Evolutionary conservation across 108 stramenopile species (phyloP), one percentile per base, ranked within the genome.

Genomic region (Conticribra guillardii): DNA sequence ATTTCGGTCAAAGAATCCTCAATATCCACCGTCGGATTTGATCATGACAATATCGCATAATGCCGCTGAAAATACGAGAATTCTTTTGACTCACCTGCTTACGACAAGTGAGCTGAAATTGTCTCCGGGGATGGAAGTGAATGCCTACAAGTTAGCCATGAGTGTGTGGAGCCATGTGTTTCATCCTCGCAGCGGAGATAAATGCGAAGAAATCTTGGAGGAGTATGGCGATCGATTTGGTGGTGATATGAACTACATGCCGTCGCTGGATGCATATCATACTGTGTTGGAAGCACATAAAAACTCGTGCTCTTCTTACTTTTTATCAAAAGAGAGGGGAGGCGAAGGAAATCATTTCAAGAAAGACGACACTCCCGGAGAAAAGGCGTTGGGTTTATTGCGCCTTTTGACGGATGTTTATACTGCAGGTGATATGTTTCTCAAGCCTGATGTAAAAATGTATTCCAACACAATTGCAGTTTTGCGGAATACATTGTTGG

Each of bases 191-290:
- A 24, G 48, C 31, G 80, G 80, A 23, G 74, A 81, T 49, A 5
- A 54, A 41, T 61, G 67, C 47, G 80, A 70, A 26, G 61, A 58
- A 14, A 51, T 75, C 15, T 64, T 81, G 19, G 74, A 76, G 24
- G 9, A 11, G n/a, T 81, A 75, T 31, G 80, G 80, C 28, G 61
- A 76, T 37, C 48, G 34, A 29, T 81, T 63, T 58, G 80, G 80
- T 3, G 74, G 80, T 7, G 80, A 81, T 58, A 71, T 81, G 61
- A 64, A 81, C 31, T 32, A 62, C 41, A 41, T 48, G 31, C 80
- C 80, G 3, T 5, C 52, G 3, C 7, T 81, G 3, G 69, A 58
- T 54, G 60, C 60, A 1, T 81, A 71, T 33, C 74, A 81, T 45
- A 76, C 61, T 51, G 74, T 76, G 1, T 28, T 76, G 32, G 32